Evolutionary conservation across 768 basidiomycete genomes (phyloP).

Genomic region (Cystofilobasidium capitatum): DNA sequence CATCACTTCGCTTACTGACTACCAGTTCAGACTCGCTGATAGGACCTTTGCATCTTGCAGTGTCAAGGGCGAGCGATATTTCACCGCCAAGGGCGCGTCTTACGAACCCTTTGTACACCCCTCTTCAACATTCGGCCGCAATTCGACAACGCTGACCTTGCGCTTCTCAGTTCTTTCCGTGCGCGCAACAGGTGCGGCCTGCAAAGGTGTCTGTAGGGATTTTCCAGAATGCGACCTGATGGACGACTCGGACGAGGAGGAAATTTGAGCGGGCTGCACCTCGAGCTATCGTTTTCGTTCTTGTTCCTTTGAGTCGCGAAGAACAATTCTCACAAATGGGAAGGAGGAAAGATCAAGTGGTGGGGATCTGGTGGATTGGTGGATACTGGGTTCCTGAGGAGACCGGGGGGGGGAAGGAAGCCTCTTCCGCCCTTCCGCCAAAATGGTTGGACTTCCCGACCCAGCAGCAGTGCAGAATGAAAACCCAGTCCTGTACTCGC

Average conservation of each 20-base stretch:
- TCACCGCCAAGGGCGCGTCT: slow-evolving; percentile 56
- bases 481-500: no score
- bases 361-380: no score
- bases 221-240: slow-evolving; percentile 71
- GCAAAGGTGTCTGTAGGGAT: slow-evolving; percentile 76
- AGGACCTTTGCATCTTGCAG: slow-evolving; percentile 41
- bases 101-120: slow-evolving; percentile 69
- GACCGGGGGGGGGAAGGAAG: no score
- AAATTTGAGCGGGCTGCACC: slow-evolving; percentile 39
- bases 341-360: no score
- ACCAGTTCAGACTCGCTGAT: not conserved
- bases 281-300: no score
- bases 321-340: no score
- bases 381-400: no score
- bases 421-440: no score
- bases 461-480: no score
- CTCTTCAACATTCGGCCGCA: not conserved
- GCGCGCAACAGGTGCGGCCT: slow-evolving; percentile 42
- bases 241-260: slow-evolving; percentile 57
- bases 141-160: not conserved
- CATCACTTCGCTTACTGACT: not conserved
- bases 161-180: not conserved
- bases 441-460: no score
- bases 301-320: no score
- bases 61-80: slow-evolving; percentile 76